phyloP scores from a whole-genome alignment of 2,329 filamentous ascomycete species.

The Colletotrichum caudatum region DNA sequence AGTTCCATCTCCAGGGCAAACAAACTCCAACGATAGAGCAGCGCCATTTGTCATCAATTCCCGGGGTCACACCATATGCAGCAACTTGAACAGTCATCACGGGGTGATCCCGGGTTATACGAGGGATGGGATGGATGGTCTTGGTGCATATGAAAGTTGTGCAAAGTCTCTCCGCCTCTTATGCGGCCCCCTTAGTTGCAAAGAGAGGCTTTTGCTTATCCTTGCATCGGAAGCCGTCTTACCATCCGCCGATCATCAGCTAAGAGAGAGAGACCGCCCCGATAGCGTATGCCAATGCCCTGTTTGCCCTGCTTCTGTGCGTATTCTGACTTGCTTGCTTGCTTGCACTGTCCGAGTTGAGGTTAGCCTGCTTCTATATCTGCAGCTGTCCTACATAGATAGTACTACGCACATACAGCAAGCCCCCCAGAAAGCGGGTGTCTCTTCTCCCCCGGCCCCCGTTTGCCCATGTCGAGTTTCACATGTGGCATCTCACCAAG shows the following conservation, averaged over 20 bases:
- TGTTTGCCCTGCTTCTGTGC: neutral
- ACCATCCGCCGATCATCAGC: no score
- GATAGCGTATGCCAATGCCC: no score
- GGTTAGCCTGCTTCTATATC: slow-evolving; percentile 3
- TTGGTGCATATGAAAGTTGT: slow-evolving; percentile 31
- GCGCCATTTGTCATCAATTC: slow-evolving; percentile 32
- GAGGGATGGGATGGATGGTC: slow-evolving; percentile 1
- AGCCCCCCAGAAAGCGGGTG: neutral
- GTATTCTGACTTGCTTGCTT: neutral
- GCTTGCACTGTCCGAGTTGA: neutral
- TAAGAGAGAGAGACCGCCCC: no score
- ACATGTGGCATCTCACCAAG: neutral
- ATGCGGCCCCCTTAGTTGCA: slow-evolving; percentile 1
- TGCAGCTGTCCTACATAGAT: slow-evolving; percentile 22
- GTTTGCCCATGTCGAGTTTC: neutral
- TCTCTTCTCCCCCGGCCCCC: neutral
- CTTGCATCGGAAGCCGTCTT: neutral
- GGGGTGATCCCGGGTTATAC: slow-evolving; percentile 6
- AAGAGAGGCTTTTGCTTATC: neutral
- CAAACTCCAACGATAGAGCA: neutral
- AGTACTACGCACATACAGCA: neutral
- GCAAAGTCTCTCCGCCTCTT: neutral
- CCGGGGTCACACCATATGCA: neutral
- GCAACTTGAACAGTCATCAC: slow-evolving; percentile 25
- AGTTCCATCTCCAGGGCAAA: slow-evolving; percentile 7